phyloP scores from a whole-genome alignment of 2,329 filamentous ascomycete genomes.

The Fusarium sp. region DNA sequence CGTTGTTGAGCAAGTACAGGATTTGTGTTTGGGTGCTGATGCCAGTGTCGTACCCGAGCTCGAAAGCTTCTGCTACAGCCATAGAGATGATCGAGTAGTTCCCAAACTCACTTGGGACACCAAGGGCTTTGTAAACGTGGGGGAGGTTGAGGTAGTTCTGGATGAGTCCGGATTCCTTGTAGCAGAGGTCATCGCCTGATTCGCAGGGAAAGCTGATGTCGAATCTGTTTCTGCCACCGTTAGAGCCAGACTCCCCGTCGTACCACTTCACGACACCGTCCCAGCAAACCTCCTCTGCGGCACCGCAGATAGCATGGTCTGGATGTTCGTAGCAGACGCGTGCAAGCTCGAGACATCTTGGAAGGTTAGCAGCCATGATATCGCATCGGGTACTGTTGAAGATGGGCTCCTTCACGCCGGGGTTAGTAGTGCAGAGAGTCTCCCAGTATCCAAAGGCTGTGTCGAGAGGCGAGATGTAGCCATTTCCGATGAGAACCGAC shows the following conservation, averaged over 20 bases:
- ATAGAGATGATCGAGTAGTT: slow-evolving; percentile 16
- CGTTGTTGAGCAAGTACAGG: slow-evolving; percentile 7
- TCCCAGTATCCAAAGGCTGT: slow-evolving; percentile 38
- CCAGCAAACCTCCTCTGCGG: slow-evolving; percentile 28
- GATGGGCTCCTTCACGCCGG: slow-evolving; percentile 16
- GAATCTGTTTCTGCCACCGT: slow-evolving; percentile 13
- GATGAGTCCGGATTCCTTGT: slow-evolving; percentile 9
- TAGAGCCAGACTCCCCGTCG: background rate
- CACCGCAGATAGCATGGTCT: slow-evolving; percentile 29
- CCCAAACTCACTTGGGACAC: background rate
- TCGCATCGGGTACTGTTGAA: slow-evolving; percentile 37
- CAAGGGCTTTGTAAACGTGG: slow-evolving; percentile 7
- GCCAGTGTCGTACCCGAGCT: no score
- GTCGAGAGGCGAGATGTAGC: slow-evolving; percentile 35
- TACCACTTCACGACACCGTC: slow-evolving; percentile 14
- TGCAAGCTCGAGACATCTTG: slow-evolving; percentile 30
- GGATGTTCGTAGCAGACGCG: slow-evolving; percentile 35
- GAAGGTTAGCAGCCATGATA: slow-evolving; percentile 30
- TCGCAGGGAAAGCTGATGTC: slow-evolving; percentile 16
- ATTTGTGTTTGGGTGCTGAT: slow-evolving; percentile 27
- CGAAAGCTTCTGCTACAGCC: slow-evolving; percentile 2
- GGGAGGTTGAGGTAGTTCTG: slow-evolving; percentile 14
- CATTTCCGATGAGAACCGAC: slow-evolving; percentile 36
- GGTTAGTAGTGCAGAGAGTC: slow-evolving; percentile 36
- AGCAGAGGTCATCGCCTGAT: slow-evolving; percentile 9